These are phyloP conservation scores for Lactarius evosmus DNA, from an alignment of 768 basidiomycete genomes.

Conservation along the genomic window DNA sequence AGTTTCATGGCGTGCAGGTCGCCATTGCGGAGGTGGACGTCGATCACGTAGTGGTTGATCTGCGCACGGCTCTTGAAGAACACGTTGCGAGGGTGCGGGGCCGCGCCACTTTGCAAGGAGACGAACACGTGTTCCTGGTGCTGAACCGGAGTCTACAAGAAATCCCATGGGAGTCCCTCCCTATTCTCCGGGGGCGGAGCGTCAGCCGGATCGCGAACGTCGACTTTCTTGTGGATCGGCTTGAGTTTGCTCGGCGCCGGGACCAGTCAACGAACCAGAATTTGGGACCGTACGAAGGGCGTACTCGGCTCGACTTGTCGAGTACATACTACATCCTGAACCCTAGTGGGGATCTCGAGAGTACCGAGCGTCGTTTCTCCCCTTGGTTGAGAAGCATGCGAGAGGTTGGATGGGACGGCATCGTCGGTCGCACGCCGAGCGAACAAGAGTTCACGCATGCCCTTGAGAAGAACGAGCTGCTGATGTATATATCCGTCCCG, in stretches of 20 bases:
- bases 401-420: slow-evolving; percentile 76
- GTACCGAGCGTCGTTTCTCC: slow-evolving; percentile 79
- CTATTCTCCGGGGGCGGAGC: slow-evolving; percentile 76
- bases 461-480: slow-evolving; percentile 69
- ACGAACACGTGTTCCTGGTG: slow-evolving; percentile 81
- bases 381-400: slow-evolving; percentile 76
- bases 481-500: slow-evolving; percentile 79
- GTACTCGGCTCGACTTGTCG: slow-evolving; percentile 56
- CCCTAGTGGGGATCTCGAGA: slow-evolving; percentile 83
- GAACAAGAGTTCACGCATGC: slow-evolving; percentile 82
- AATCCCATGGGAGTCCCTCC: slow-evolving; percentile 95
- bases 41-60: slow-evolving; percentile 83
- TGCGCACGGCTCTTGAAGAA: slow-evolving; percentile 75
- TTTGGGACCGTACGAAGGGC: slow-evolving; percentile 37
- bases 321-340: slow-evolving; percentile 86
- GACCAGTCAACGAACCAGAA: slow-evolving; percentile 38
- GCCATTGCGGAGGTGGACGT: slow-evolving; percentile 91
- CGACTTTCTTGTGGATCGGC: slow-evolving; percentile 81
- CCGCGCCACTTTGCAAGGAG: slow-evolving; percentile 34
- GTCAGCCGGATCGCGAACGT: slow-evolving; percentile 91
- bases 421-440: slow-evolving; percentile 69
- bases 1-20: slow-evolving; percentile 86
- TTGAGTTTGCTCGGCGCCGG: slow-evolving; percentile 51
- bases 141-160: slow-evolving; percentile 87
- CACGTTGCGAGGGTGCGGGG: slow-evolving; percentile 45